Percentiles rank a stretch among this genome's conserved stretches.
These are phyloP conservation scores for Theobroma grandiflorum DNA, from an alignment of 441 rosid genomes.

Conservation along the genomic window DNA sequence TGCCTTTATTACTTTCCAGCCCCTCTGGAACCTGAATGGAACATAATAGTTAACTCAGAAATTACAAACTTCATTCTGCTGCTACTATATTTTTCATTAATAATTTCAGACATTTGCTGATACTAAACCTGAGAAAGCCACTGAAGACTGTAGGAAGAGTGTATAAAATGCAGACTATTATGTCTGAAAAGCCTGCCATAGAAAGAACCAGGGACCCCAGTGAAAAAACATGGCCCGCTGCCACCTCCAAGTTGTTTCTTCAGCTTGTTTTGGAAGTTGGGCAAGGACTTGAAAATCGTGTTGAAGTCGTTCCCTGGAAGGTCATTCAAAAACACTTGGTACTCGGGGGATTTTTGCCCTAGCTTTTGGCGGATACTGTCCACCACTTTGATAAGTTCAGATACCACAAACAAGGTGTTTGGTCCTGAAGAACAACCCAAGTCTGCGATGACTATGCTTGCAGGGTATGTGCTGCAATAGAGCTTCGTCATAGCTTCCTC, in stretches of 20 bases:
- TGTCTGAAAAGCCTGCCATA: slow-evolving; percentile 39
- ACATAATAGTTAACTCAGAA: not conserved
- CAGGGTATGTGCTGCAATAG: slow-evolving; percentile 15
- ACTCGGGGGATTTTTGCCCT: slow-evolving; percentile 29
- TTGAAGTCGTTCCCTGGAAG: slow-evolving; percentile 50
- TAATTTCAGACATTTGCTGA: not conserved
- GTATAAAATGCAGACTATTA: slow-evolving; percentile 48
- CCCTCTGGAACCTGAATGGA: slow-evolving; percentile 45
- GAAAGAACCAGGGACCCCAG: slow-evolving; percentile 36
- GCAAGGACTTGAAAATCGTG: slow-evolving; percentile 35
- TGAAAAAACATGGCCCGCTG: slow-evolving; percentile 30
- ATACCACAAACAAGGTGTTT: slow-evolving; percentile 26
- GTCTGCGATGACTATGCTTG: slow-evolving; percentile 33
- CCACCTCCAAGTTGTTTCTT: slow-evolving; percentile 23
- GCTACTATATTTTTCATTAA: not conserved
- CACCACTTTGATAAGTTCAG: slow-evolving; percentile 19
- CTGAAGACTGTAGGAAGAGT: slow-evolving; percentile 60
- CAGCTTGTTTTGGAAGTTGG: slow-evolving; percentile 29
- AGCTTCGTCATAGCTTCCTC: slow-evolving; percentile 24
- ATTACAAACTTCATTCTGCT: not conserved
- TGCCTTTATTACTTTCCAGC: slow-evolving; percentile 41
- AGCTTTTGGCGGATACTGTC: slow-evolving; percentile 5
- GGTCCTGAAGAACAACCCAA: slow-evolving; percentile 50
- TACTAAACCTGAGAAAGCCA: slow-evolving; percentile 49
- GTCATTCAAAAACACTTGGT: slow-evolving; percentile 44